Evolutionary conservation across 2,329 filamentous ascomycete species (phyloP).

Genomic region (Epichloe elymi): DNA sequence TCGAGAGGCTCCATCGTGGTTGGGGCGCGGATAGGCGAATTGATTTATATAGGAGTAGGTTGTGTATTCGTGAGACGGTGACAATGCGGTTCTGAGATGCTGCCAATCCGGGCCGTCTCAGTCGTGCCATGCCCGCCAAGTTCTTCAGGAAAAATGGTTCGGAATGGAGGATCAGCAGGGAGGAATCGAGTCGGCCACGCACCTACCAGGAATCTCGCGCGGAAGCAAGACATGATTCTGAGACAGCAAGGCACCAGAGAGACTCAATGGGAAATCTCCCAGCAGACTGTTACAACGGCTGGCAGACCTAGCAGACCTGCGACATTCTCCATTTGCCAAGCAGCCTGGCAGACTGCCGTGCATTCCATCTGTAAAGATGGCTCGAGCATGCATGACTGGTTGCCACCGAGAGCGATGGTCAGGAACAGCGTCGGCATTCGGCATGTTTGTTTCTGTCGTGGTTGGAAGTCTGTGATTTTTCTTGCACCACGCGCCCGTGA

Average conservation of each 20-base stretch:
- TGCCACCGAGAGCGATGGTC: too few relatives aligned
- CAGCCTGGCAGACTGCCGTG: too few relatives aligned
- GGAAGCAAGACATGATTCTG: neutral
- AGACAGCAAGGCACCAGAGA: neutral
- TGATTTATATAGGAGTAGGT: neutral
- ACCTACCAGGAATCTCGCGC: neutral
- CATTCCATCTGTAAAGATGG: too few relatives aligned
- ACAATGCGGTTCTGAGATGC: neutral
- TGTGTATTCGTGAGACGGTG: neutral
- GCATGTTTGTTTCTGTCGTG: too few relatives aligned
- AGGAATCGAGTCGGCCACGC: neutral
- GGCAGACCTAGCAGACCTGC: too few relatives aligned
- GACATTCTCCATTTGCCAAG: too few relatives aligned
- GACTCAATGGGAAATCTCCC: too few relatives aligned
- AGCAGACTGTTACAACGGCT: too few relatives aligned
- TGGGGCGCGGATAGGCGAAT: neutral
- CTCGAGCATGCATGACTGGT: too few relatives aligned
- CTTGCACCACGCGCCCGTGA: neutral
- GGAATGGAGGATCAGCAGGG: slow-evolving; percentile 1
- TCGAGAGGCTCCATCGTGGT: neutral
- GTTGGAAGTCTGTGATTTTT: too few relatives aligned
- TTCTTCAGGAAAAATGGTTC: neutral
- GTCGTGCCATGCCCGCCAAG: too few relatives aligned
- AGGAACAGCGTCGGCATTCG: too few relatives aligned
- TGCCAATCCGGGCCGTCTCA: neutral